Evolutionary conservation across 208 protist genomes (phyloP), one percentile per base, ranked within the genome.

Genomic region (Borovskyia barvae): DNA sequence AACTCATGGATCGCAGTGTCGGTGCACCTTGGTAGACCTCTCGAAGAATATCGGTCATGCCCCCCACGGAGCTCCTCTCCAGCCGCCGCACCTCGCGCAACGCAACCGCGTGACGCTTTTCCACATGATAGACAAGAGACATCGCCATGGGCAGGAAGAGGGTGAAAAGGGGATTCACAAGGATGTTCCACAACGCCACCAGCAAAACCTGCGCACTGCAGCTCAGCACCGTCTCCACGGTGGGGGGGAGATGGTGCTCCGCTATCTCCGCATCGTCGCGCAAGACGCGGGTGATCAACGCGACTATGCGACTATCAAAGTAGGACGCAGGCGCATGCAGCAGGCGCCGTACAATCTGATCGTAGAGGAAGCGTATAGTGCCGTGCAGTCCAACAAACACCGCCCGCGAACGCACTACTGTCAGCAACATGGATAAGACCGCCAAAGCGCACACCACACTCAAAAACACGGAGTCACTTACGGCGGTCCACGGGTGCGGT

Each of bases 121-220:
- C 52, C 12, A 90, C 73, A 36, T 68, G 57, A 19, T 72, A 52
- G 12, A 81, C 79, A 11, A 90, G 53, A 0, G 72, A 66, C 17
- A 82, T 39, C 15, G 66, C 65, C 20, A 84, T 58, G 5, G 82
- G 79, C 30, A 90, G 51, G 4, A 89, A 40, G 26, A 83, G 57
- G 25, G 85, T 14, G 56, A 89, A 85, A 61, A 69, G 62, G 0
- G 82, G 79, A 50, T 82, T 85, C 46, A 82, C 62, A 1, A 80
- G 32, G 2, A 65, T 33, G 60, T 79, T 82, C 64, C 80, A 86
- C 24, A 75, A 37, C 26, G 54, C 53, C 1, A 86, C 68, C 17
- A 72, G 32, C n/a, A 53, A 45, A n/a, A 83, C 40, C 61, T 86
- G 79, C 33, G 80, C 39, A 26, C 64, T 26, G 49, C 62, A 66